Evolutionary conservation across 2,329 filamentous ascomycete genomes (phyloP).

Genomic region (Cytospora leucostoma): DNA sequence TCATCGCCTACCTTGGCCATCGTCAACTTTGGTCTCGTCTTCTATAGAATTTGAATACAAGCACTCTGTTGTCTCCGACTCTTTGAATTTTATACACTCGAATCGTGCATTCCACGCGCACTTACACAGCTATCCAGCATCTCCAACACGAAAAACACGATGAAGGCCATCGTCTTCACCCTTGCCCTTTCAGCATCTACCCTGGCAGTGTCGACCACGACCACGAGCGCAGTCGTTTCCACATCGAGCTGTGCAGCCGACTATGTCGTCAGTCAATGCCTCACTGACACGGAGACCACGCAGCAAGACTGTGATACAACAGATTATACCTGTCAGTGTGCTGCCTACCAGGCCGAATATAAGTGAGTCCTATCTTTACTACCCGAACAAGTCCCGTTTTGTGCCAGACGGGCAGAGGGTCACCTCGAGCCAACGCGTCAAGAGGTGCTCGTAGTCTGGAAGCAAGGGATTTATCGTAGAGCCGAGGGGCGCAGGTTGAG

Average conservation of each 20-base stretch:
- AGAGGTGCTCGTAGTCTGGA: neutral
- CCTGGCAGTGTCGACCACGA: slow-evolving; percentile 39
- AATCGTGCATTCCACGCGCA: neutral
- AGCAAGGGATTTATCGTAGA: neutral
- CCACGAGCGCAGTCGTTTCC: slow-evolving; percentile 38
- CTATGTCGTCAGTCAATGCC: slow-evolving; percentile 50
- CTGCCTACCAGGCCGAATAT: slow-evolving; percentile 45
- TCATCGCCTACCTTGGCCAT: slow-evolving; percentile 11
- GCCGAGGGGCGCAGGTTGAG: neutral
- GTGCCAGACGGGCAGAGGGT: neutral
- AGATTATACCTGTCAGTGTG: slow-evolving; percentile 52
- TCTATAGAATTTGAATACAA: neutral
- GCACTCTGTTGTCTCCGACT: neutral
- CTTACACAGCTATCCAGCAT: neutral
- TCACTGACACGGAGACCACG: slow-evolving; percentile 44
- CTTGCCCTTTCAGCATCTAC: slow-evolving; percentile 42
- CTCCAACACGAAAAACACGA: slow-evolving; percentile 30
- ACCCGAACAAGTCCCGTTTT: neutral
- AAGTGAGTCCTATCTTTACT: slow-evolving; percentile 42
- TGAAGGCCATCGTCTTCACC: slow-evolving; percentile 48
- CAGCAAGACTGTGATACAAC: slow-evolving; percentile 40
- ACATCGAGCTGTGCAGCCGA: slow-evolving; percentile 44
- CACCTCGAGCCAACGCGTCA: neutral
- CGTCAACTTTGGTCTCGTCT: neutral
- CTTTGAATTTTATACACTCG: neutral